These are phyloP conservation scores for Ganoderma resinaceum DNA, from an alignment of 1,284 basidiomycete genomes.

Conservation along the genomic window DNA sequence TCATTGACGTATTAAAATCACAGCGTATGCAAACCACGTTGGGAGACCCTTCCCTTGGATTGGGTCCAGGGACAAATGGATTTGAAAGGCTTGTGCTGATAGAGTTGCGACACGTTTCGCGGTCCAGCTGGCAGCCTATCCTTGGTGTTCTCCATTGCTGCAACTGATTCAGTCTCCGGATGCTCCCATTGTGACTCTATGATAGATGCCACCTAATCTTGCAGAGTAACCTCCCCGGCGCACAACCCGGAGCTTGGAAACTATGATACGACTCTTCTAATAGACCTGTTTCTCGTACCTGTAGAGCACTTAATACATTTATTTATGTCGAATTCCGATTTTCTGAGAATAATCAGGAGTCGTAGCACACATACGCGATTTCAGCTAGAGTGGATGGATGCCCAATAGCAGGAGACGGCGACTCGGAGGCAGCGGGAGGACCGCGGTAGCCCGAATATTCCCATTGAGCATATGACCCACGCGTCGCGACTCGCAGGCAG, in stretches of 20 bases:
- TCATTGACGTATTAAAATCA: not conserved
- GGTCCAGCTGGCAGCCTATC: conserved; percentile 32
- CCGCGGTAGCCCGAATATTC: no score
- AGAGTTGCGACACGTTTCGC: conserved; percentile 29
- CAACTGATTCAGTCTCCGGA: not conserved
- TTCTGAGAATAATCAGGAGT: not conserved
- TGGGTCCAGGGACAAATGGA: conserved; percentile 19
- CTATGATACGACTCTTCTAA: not conserved
- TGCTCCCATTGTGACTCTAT: not conserved
- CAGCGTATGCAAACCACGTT: conserved; percentile 13
- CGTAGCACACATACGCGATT: not conserved
- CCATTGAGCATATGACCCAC: no score
- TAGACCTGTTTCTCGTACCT: not conserved
- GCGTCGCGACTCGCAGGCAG: not conserved
- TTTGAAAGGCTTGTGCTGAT: conserved; percentile 29
- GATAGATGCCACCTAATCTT: not conserved
- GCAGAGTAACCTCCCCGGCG: not conserved
- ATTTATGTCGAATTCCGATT: not conserved
- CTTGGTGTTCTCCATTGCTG: conserved; percentile 20
- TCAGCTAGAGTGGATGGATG: not conserved
- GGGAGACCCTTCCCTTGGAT: conserved; percentile 5
- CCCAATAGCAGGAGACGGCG: no score
- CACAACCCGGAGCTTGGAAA: not conserved
- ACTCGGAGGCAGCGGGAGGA: no score
- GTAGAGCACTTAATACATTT: not conserved